Evolutionary conservation across 495 filamentous ascomycete genomes (phyloP).

Genomic region (Penicillium paradoxum): DNA sequence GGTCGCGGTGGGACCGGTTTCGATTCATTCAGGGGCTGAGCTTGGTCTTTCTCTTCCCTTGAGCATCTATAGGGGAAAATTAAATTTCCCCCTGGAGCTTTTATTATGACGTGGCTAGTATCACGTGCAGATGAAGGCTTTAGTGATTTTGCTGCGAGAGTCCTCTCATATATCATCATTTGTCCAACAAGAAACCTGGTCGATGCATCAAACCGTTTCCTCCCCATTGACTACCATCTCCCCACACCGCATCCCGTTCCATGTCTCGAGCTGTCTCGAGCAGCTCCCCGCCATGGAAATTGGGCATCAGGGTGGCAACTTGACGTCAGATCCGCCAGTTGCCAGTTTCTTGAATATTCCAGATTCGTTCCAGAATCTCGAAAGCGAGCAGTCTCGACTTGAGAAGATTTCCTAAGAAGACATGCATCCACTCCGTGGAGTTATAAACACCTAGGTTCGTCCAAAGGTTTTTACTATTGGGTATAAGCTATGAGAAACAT

Average conservation of each 20-base stretch:
- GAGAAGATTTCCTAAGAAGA: too few species aligned
- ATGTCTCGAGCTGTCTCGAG: conserved; percentile 5
- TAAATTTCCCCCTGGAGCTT: conserved; percentile 2
- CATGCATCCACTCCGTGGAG: too few species aligned
- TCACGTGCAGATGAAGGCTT: conserved; percentile 1
- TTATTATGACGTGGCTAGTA: conserved; percentile 12
- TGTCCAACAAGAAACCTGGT: not conserved
- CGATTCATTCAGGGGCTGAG: not conserved
- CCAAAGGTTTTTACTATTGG: too few species aligned
- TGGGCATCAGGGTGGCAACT: conserved; percentile 19
- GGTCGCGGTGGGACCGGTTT: too few species aligned
- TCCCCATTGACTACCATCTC: conserved; percentile 7
- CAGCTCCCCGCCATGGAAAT: not conserved
- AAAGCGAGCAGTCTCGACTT: not conserved
- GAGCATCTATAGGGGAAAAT: conserved; percentile 2
- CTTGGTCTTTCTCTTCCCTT: not conserved
- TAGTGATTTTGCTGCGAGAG: not conserved
- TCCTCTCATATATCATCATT: not conserved
- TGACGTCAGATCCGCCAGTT: conserved; percentile 21
- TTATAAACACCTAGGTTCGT: too few species aligned
- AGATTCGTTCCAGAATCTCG: not conserved
- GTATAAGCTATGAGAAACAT: too few species aligned
- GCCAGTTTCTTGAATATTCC: not conserved
- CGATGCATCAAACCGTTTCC: not conserved
- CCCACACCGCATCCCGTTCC: conserved; percentile 3